These are phyloP conservation scores for Fragilaria crotonensis DNA, from an alignment of 108 stramenopile species.

Conservation along the genomic window DNA sequence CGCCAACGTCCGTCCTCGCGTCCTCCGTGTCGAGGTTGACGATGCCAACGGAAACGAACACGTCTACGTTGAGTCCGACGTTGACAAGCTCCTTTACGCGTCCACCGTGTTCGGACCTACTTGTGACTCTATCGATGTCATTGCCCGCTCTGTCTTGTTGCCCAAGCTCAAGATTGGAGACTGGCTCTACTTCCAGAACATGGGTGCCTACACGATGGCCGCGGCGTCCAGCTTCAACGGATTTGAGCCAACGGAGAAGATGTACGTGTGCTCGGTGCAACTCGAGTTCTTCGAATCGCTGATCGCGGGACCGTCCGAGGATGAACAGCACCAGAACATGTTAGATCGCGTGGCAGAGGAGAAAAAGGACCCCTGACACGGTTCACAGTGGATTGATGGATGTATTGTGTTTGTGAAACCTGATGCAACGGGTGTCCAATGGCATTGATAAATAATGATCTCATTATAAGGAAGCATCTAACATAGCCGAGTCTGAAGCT, in stretches of 20 bases:
- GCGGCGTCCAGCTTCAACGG: slow-evolving; percentile 80
- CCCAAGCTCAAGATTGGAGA: slow-evolving; percentile 77
- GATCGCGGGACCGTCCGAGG: slow-evolving; percentile 9
- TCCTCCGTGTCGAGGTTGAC: slow-evolving; percentile 33
- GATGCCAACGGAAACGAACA: slow-evolving; percentile 33
- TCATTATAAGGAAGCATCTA: too few species aligned
- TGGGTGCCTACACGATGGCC: slow-evolving; percentile 92
- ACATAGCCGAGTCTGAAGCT: too few species aligned
- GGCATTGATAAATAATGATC: too few species aligned
- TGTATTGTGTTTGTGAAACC: too few species aligned
- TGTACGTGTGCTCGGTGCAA: slow-evolving; percentile 70
- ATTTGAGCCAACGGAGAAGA: slow-evolving; percentile 62
- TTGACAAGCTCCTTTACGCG: slow-evolving; percentile 39
- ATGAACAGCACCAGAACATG: too few species aligned
- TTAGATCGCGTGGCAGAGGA: too few species aligned
- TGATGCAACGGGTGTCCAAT: too few species aligned
- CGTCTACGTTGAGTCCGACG: slow-evolving; percentile 28
- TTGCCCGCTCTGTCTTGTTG: slow-evolving; percentile 61
- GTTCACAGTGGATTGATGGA: too few species aligned
- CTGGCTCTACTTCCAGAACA: slow-evolving; percentile 86
- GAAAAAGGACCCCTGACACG: too few species aligned
- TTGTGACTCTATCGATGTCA: slow-evolving; percentile 86
- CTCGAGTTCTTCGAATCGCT: slow-evolving; percentile 44
- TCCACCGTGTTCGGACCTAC: slow-evolving; percentile 90
- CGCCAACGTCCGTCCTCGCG: slow-evolving; percentile 62